Conservation (phyloP, 2,329 filamentous ascomycete genomes). For the Arthrobotrys entomopaga region DNA sequence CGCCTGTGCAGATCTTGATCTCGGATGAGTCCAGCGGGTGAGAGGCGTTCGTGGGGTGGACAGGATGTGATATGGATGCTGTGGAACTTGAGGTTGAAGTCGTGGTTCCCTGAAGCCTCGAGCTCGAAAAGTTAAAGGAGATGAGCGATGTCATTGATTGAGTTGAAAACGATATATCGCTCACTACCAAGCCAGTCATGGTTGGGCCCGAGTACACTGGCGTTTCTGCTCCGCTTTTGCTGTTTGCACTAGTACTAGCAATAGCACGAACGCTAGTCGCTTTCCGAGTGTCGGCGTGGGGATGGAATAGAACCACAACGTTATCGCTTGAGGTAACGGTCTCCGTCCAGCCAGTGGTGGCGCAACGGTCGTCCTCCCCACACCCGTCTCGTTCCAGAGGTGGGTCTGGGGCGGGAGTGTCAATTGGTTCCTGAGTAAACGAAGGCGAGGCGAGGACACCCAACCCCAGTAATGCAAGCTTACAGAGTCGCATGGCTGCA, state of each 20-base stretch:
- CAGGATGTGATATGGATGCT: neutral
- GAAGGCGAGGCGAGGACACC: conserved; percentile 19
- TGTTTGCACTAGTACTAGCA: neutral
- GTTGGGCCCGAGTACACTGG: neutral
- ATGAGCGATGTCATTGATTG: neutral
- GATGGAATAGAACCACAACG: conserved; percentile 34
- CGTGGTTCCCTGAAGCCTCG: neutral
- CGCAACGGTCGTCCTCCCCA: conserved; percentile 18
- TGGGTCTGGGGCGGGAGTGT: conserved; percentile 26
- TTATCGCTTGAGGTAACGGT: conserved; percentile 12
- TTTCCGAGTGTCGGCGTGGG: conserved; percentile 19
- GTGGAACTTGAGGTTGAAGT: neutral
- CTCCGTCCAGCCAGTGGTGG: conserved; percentile 24
- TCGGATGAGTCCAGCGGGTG: conserved; percentile 44
- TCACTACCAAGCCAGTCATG: neutral
- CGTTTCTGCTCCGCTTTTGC: neutral
- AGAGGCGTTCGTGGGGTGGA: conserved; percentile 3
- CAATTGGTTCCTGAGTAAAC: conserved; percentile 34
- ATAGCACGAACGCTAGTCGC: neutral
- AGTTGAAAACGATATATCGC: neutral
- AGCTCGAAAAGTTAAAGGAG: neutral
- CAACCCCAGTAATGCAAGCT: conserved; percentile 24
- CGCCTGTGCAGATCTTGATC: conserved; percentile 34
- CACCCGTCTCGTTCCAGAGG: neutral
- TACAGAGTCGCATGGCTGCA: conserved; percentile 30